Conservation (phyloP, 148 eudicot species). For the Silene uniflora region DNA sequence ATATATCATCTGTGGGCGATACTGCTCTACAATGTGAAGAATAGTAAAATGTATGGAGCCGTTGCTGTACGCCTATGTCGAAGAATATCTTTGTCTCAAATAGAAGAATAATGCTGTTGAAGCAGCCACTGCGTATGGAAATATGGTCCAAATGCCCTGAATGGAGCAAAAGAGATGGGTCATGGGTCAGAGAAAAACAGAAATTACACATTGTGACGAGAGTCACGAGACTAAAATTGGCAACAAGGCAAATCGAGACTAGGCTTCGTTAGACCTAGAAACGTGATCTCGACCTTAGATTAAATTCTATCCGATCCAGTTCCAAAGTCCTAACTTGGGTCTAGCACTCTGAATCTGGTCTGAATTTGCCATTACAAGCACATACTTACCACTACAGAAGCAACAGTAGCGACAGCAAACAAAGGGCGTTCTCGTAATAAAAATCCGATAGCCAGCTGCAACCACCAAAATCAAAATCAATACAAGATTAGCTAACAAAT, state of each 20-base stretch:
- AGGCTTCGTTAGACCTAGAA: too few relatives aligned
- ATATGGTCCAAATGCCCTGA: slow-evolving; percentile 78
- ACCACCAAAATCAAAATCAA: not conserved
- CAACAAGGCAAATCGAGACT: too few relatives aligned
- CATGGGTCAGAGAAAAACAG: not conserved
- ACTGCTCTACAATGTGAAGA: slow-evolving; percentile 12
- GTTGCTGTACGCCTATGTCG: slow-evolving; percentile 20
- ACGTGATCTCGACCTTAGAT: not conserved
- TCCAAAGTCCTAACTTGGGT: too few relatives aligned
- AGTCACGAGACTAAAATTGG: too few relatives aligned
- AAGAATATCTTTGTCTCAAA: slow-evolving; percentile 45
- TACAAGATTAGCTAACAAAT: not conserved
- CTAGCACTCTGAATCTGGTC: too few relatives aligned
- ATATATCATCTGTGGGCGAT: not conserved
- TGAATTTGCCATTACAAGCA: not conserved
- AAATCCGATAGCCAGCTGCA: slow-evolving; percentile 74
- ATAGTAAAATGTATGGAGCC: not conserved
- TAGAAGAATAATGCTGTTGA: slow-evolving; percentile 64
- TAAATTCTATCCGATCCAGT: not conserved
- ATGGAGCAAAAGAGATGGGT: not conserved
- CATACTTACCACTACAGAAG: slow-evolving; percentile 63
- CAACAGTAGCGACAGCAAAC: slow-evolving; percentile 88
- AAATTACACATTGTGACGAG: not conserved
- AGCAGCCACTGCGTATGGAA: slow-evolving; percentile 70
- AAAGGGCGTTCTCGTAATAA: slow-evolving; percentile 77